Evolutionary conservation across 2,329 filamentous ascomycete genomes (phyloP).

Genomic region (Tetracladium maxilliforme): DNA sequence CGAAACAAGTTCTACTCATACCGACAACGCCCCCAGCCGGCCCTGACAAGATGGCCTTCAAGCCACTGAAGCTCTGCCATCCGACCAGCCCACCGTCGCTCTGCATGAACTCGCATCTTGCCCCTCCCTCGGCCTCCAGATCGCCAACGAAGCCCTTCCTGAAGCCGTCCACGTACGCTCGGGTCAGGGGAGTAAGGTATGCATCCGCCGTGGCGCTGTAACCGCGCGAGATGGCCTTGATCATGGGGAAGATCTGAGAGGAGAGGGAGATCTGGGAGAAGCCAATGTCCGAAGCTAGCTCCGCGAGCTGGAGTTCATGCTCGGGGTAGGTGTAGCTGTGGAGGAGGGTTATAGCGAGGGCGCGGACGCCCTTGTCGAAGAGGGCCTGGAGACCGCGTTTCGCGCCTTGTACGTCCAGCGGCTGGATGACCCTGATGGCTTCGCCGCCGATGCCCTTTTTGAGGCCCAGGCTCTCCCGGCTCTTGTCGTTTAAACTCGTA

Average conservation of each 20-base stretch:
- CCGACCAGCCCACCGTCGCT: constrained; percentile 23
- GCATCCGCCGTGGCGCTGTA: constrained; percentile 55
- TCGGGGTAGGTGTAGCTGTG: constrained; percentile 56
- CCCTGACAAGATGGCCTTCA: constrained; percentile 50
- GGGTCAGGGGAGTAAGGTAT: constrained; percentile 53
- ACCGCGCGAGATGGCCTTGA: constrained; percentile 51
- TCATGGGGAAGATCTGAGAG: constrained; percentile 56
- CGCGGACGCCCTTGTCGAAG: constrained; percentile 42
- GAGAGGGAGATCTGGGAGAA: constrained; percentile 53
- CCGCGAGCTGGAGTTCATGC: constrained; percentile 46
- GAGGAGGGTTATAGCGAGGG: constrained; percentile 52
- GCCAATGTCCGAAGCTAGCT: constrained; percentile 45
- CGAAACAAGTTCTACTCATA: constrained; percentile 53
- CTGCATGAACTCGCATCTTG: constrained; percentile 59
- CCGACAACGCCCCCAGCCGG: constrained; percentile 56
- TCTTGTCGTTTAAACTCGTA: constrained; percentile 18
- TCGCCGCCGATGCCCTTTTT: constrained; percentile 8
- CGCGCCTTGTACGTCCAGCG: too few relatives aligned
- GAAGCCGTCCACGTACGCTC: constrained; percentile 52
- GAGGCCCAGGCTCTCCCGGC: too few relatives aligned
- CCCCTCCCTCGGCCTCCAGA: constrained; percentile 40
- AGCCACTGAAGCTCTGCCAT: constrained; percentile 42
- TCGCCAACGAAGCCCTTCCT: constrained; percentile 48
- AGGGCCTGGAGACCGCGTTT: constrained; percentile 36
- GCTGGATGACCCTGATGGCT: constrained; percentile 6